Evolutionary conservation across 257 asterid genomes (phyloP).

Genomic region (Fraxinus pennsylvanica): DNA sequence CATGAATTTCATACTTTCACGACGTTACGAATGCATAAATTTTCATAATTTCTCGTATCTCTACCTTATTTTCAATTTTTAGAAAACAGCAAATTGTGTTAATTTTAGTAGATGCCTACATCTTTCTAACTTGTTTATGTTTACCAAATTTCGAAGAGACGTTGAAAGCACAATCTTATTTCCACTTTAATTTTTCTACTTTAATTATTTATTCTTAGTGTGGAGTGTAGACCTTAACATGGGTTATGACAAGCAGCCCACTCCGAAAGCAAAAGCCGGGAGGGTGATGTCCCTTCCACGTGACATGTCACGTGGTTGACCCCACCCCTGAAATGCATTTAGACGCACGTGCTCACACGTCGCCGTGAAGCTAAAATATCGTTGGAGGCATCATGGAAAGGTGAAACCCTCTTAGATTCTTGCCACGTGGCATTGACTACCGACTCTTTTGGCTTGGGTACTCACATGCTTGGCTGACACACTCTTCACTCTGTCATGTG

Average conservation of each 20-base stretch:
- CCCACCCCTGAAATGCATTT: constrained; percentile 25
- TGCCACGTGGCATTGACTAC: constrained; percentile 50
- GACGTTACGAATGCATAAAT: no score
- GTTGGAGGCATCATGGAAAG: constrained; percentile 24
- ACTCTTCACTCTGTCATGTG: constrained; percentile 36
- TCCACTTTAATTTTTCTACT: background rate
- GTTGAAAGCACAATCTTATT: background rate
- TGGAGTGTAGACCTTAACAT: background rate
- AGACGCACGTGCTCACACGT: constrained; percentile 50
- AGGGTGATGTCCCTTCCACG: constrained; percentile 30
- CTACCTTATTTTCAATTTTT: no score
- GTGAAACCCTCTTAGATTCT: constrained; percentile 11
- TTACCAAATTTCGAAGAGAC: background rate
- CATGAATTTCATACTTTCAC: no score
- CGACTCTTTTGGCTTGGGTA: constrained; percentile 31
- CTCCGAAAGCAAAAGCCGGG: background rate
- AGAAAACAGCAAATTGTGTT: no score
- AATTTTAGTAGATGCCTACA: background rate
- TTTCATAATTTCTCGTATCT: no score
- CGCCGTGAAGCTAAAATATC: constrained; percentile 27
- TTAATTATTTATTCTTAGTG: background rate
- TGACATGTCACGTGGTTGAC: constrained; percentile 36
- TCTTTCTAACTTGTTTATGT: no score
- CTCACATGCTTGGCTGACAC: constrained; percentile 46
- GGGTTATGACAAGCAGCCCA: constrained; percentile 8